Evolutionary conservation across 106 monocot species (phyloP).

Genomic region (Allium sativum): DNA sequence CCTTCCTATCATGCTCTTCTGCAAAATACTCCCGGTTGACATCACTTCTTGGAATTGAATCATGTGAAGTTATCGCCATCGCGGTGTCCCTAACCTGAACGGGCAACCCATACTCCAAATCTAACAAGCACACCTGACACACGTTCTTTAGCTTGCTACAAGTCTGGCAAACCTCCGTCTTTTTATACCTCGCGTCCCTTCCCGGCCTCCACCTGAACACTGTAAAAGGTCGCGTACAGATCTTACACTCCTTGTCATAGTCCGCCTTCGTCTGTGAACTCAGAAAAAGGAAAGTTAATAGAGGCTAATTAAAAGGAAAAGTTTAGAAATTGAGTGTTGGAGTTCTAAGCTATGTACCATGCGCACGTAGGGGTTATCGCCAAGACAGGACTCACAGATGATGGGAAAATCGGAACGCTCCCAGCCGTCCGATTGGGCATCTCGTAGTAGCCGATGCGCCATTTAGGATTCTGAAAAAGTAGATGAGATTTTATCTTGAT

Average conservation of each 20-base stretch:
- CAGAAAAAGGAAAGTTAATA: neutral
- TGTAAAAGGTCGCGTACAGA: constrained; percentile 91
- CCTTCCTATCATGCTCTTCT: constrained; percentile 96
- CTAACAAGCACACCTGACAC: constrained; percentile 89
- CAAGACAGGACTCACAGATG: constrained; percentile 74
- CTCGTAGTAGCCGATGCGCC: constrained; percentile 61
- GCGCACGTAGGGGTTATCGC: constrained; percentile 65
- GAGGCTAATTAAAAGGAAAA: too few relatives aligned
- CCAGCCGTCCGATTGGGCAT: constrained; percentile 71
- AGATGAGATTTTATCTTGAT: neutral
- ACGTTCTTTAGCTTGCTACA: constrained; percentile 78
- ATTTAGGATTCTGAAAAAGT: constrained; percentile 3
- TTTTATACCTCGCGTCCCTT: constrained; percentile 67
- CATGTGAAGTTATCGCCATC: constrained; percentile 77
- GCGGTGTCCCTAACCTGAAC: constrained; percentile 98
- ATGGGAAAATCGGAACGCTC: constrained; percentile 72
- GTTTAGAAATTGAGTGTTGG: constrained; percentile 10
- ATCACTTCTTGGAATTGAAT: constrained; percentile 95
- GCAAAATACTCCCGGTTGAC: constrained; percentile 96
- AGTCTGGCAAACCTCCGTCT: constrained; percentile 66
- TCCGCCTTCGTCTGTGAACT: constrained; percentile 34
- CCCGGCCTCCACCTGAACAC: constrained; percentile 99
- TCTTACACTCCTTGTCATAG: constrained; percentile 99
- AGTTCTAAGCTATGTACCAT: constrained; percentile 28
- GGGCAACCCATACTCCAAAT: constrained; percentile 97